A percentile compares a stretch with the other conserved stretches of the same genome.
Conservation (phyloP, 2,329 filamentous ascomycete species). For the Aspergillus ustus region DNA sequence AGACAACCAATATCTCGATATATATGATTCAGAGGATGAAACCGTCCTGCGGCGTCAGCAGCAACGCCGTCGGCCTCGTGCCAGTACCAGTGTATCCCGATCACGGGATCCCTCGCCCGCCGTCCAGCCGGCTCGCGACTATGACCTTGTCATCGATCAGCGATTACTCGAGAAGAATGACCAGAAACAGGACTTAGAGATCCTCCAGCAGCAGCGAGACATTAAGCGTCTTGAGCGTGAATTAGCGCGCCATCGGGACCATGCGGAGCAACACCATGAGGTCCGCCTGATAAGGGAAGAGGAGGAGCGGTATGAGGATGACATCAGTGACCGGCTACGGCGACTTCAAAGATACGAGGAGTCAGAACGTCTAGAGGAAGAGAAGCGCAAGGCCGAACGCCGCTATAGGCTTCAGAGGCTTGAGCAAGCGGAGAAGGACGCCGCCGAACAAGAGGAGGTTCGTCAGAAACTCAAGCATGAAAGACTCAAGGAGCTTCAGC, state of each 20-base stretch:
- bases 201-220: slow-evolving; percentile 41
- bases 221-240: slow-evolving; percentile 42
- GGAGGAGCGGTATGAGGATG: slow-evolving; percentile 50
- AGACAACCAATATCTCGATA: slow-evolving; percentile 18
- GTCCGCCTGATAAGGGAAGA: slow-evolving; percentile 39
- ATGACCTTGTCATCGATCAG: slow-evolving; percentile 40
- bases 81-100: slow-evolving; percentile 29
- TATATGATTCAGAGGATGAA: slow-evolving; percentile 35
- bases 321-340: slow-evolving; percentile 44
- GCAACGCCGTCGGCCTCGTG: slow-evolving; percentile 26
- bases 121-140: slow-evolving; percentile 34
- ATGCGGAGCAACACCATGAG: slow-evolving; percentile 20
- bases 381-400: slow-evolving; percentile 27
- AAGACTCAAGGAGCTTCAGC: slow-evolving; percentile 37
- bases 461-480: slow-evolving; percentile 34
- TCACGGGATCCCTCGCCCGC: slow-evolving; percentile 32
- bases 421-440: slow-evolving; percentile 23
- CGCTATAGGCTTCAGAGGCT: slow-evolving; percentile 12
- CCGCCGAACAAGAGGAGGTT: slow-evolving; percentile 39
- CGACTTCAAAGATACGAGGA: slow-evolving; percentile 42
- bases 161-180: slow-evolving; percentile 40
- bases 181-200: slow-evolving; percentile 39
- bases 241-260: slow-evolving; percentile 32
- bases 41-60: slow-evolving; percentile 22
- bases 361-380: slow-evolving; percentile 44